phyloP scores from a whole-genome alignment of 768 basidiomycete genomes.

The Terana coerulea region DNA sequence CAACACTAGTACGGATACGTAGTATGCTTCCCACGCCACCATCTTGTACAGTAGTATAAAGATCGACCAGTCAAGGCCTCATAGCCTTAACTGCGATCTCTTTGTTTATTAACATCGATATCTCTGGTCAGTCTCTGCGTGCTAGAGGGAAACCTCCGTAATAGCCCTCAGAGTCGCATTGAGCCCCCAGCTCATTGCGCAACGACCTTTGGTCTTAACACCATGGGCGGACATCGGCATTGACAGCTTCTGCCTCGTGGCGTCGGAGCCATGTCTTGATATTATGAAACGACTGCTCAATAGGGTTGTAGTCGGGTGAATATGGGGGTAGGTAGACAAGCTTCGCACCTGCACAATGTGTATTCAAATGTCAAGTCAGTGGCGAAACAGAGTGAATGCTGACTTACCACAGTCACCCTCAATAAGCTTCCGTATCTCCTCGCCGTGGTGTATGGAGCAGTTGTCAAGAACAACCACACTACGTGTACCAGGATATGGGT shows the following conservation, averaged over 20 bases:
- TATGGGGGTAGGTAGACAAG: slow-evolving; percentile 25
- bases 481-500: slow-evolving; percentile 30
- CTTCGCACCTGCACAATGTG: slow-evolving; percentile 17
- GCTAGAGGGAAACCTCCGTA: no score
- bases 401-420: slow-evolving; percentile 18
- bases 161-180: no score
- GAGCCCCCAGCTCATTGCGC: no score
- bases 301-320: slow-evolving; percentile 35
- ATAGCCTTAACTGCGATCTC: no score
- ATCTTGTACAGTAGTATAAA: no score
- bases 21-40: no score
- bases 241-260: slow-evolving; percentile 15
- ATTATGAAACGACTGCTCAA: slow-evolving; percentile 31
- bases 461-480: slow-evolving; percentile 40
- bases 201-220: no score
- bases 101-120: no score
- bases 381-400: not conserved
- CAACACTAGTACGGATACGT: no score
- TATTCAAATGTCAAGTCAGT: not conserved
- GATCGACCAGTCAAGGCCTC: no score
- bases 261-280: slow-evolving; percentile 29
- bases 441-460: slow-evolving; percentile 37
- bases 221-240: slow-evolving; percentile 11
- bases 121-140: no score
- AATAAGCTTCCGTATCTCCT: slow-evolving; percentile 32